Base-by-base conservation (phyloP, 768 basidiomycete species). In the Rhizopogon vinicolor region DNA sequence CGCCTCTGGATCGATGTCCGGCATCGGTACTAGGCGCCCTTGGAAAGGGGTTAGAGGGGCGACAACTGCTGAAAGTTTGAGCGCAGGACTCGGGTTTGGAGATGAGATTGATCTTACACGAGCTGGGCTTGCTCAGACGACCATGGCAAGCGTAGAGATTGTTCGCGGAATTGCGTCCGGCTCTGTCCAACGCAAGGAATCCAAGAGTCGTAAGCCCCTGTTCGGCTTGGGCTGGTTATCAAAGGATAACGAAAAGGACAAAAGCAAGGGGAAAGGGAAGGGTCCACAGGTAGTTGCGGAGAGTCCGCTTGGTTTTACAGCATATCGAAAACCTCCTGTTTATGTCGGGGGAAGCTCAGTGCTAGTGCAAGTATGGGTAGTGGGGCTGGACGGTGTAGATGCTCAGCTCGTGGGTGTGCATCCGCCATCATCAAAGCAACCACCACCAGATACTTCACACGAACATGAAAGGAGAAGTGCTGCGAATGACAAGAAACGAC, bases 341-440 rank as follows among this genome's bases (percentile, higher is more conserved):
- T 85, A 86, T 63, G 84, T 95, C 9, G 81, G 85, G 0, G 76
- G 82, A 44, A 75, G 78, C 28, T 78, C 87, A 54, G 81, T 94
- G 14, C 76, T 97, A 22, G 84, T 97, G 6, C 92, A 94, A 66
- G 89, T 97, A 3, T 92, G 89, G 78, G 91, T 87, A n/a, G 91
- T 93, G 1, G 92, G 84, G 2, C 69, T 96, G 42, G 93, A 96
- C 61, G 76, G 78, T 13, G 72, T 87, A 6, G 94, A 96, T 72
- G 78, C 76, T 6, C 75, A 82, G 52, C 75, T 93, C 56, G 80
- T 91, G 10, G 79, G 80, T 7, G 79, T 83, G 39, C 58, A 60
- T 44, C 60, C 57, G 46, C 58, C 60, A 22, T 40, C 64, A 31
- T 41, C 53, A 42, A 48, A 19, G 31, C 31, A 48, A 14, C 46